These are phyloP conservation scores for Cercospora zeae-maydis DNA, from an alignment of 2,329 filamentous ascomycete species.

Conservation along the genomic window DNA sequence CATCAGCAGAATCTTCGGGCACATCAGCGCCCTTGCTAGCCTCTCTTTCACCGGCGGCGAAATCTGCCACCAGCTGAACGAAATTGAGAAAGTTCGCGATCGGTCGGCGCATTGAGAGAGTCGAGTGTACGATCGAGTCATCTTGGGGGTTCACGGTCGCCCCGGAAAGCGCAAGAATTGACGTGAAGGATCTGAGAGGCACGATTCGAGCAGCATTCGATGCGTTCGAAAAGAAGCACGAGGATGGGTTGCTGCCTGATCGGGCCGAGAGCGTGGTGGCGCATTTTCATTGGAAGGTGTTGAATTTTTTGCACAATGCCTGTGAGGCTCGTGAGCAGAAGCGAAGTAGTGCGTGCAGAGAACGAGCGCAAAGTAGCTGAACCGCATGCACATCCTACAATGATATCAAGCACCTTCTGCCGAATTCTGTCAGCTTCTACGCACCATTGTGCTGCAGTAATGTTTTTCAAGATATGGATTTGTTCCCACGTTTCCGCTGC, in stretches of 20 bases:
- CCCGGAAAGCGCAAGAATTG: neutral
- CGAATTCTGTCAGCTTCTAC: too few species aligned
- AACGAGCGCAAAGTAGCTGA: neutral
- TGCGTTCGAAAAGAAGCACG: neutral
- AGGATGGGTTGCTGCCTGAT: neutral
- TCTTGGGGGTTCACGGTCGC: neutral
- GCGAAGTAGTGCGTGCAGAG: neutral
- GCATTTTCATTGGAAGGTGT: neutral
- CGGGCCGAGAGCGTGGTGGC: neutral
- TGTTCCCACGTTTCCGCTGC: too few species aligned
- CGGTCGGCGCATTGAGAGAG: neutral
- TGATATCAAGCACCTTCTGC: too few species aligned
- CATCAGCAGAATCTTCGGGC: neutral
- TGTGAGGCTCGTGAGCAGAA: neutral
- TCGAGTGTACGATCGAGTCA: neutral
- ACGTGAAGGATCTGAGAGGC: neutral
- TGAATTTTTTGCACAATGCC: neutral
- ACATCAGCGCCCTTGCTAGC: neutral
- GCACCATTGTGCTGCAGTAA: too few species aligned
- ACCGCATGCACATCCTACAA: too few species aligned
- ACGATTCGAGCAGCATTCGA: neutral
- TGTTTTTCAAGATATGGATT: too few species aligned
- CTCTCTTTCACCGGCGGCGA: neutral
- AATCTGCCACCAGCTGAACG: neutral
- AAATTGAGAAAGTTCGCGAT: neutral